Conservation (phyloP, 495 filamentous ascomycete species). For the Podospora comata region DNA sequence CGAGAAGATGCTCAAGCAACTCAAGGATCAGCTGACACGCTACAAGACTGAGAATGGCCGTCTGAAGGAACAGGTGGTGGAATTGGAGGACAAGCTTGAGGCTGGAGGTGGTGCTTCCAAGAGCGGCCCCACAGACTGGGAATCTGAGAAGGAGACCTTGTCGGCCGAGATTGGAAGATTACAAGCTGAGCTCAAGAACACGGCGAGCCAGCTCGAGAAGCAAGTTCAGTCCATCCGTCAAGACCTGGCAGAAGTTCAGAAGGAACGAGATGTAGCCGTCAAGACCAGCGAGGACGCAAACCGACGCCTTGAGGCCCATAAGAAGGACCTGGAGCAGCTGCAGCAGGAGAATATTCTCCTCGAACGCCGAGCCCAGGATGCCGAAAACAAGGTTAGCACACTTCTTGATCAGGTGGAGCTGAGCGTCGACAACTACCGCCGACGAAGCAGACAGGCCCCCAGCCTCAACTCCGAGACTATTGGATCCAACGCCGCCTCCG, state of each 20-base stretch:
- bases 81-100: constrained; percentile 51
- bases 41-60: constrained; percentile 84
- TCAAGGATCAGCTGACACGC: constrained; percentile 91
- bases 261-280: constrained; percentile 64
- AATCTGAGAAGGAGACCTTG: constrained; percentile 67
- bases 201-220: constrained; percentile 63
- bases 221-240: constrained; percentile 64
- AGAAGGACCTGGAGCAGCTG: constrained; percentile 71
- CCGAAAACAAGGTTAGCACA: constrained; percentile 87
- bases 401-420: constrained; percentile 90
- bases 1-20: constrained; percentile 97
- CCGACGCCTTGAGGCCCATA: constrained; percentile 57
- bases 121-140: constrained; percentile 60
- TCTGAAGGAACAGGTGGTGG: constrained; percentile 73
- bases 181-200: constrained; percentile 64
- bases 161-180: constrained; percentile 70
- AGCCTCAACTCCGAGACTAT: constrained; percentile 32
- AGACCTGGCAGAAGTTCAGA: constrained; percentile 60
- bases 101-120: constrained; percentile 34
- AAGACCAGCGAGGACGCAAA: constrained; percentile 55
- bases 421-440: constrained; percentile 90
- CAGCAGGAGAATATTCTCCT: constrained; percentile 76
- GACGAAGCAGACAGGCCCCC: constrained; percentile 51
- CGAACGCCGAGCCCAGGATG: constrained; percentile 78
- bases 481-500: neutral